Evolutionary conservation across 257 asterid genomes (phyloP), one percentile per base, ranked within the genome.

Genomic region (Prunella vulgaris): DNA sequence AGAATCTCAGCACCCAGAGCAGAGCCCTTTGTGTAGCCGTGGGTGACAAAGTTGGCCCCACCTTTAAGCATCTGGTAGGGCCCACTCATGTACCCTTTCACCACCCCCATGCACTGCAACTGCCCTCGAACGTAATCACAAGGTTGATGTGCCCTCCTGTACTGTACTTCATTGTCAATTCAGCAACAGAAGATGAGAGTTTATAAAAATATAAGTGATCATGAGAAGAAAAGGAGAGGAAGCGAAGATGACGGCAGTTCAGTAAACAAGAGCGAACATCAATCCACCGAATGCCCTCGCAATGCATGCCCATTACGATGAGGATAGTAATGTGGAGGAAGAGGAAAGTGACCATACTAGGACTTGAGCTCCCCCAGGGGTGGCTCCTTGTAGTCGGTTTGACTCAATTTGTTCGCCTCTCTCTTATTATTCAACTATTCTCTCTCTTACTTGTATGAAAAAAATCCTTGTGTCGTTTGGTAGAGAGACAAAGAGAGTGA

Each of bases 261-360:
- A 87, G 79, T 87, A 87, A 21, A 87, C 93, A 57, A 85, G 87
- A 2, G 85, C 90, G 66, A 87, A 87, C 71, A 85, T 87, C 90
- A 87, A 83, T 17, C 94, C 95, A 63, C 91, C 95, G 66, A 85
- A 87, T 62, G 89, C 86, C 95, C 91, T 85, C 54, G 95, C 91
- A 71, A 87, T 77, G 13, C 91, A 80, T 83, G 2, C 95, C 95
- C 91, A 85, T 85, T 7, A 87, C 89, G 40, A 91, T 87, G 72
- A 87, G 70, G 60, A 87, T 20, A 12, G 84, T 73, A 66, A 87
- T 76, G 24, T 87, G 85, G 79, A 87, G 59, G 78, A 87, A 87
- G 84, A 87, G 72, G 78, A 87, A 85, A 27, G 90, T 87, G 40
- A 90, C 90, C 70, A 87, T 70, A 87, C 91, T 91, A 87, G 66